phyloP scores from a whole-genome alignment of 805 yeast genomes.

The Pichia paraexigua region DNA sequence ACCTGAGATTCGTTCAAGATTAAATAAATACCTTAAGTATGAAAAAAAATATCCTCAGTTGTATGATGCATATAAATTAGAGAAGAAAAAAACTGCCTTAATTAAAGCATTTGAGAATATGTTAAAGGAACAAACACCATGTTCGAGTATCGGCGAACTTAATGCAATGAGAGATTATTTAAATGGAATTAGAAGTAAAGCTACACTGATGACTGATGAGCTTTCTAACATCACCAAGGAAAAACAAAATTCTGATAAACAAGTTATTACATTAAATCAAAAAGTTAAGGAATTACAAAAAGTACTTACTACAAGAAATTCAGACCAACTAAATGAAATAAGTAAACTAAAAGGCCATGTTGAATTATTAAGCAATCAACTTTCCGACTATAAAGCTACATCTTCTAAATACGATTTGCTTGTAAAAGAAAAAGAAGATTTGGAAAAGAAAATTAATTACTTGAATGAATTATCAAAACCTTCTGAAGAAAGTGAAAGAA shows the following conservation, averaged over 20 bases:
- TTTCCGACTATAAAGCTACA: not conserved
- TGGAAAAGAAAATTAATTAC: slow-evolving; percentile 9
- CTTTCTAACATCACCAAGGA: slow-evolving; percentile 38
- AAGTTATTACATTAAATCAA: slow-evolving; percentile 6
- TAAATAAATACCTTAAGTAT: slow-evolving; percentile 73
- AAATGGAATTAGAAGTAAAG: slow-evolving; percentile 51
- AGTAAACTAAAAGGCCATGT: slow-evolving; percentile 5
- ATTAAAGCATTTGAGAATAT: slow-evolving; percentile 59
- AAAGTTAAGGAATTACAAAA: slow-evolving; percentile 12
- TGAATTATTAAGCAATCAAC: not conserved
- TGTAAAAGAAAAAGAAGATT: not conserved
- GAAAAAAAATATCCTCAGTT: slow-evolving; percentile 86
- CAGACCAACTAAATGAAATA: slow-evolving; percentile 12
- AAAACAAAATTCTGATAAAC: slow-evolving; percentile 13
- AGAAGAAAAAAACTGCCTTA: slow-evolving; percentile 57
- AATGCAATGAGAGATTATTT: slow-evolving; percentile 65
- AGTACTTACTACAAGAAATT: slow-evolving; percentile 27
- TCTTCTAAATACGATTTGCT: not conserved
- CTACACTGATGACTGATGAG: slow-evolving; percentile 55
- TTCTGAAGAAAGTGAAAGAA: not conserved
- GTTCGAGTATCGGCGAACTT: slow-evolving; percentile 64
- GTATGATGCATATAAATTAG: slow-evolving; percentile 76
- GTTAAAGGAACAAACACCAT: slow-evolving; percentile 73
- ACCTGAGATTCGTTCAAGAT: slow-evolving; percentile 48
- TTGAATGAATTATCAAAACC: not conserved